Percentiles rank a stretch among this genome's conserved stretches.
These are phyloP conservation scores for Aspergillus floridensis DNA, from an alignment of 2,329 filamentous ascomycete species.

Conservation along the genomic window DNA sequence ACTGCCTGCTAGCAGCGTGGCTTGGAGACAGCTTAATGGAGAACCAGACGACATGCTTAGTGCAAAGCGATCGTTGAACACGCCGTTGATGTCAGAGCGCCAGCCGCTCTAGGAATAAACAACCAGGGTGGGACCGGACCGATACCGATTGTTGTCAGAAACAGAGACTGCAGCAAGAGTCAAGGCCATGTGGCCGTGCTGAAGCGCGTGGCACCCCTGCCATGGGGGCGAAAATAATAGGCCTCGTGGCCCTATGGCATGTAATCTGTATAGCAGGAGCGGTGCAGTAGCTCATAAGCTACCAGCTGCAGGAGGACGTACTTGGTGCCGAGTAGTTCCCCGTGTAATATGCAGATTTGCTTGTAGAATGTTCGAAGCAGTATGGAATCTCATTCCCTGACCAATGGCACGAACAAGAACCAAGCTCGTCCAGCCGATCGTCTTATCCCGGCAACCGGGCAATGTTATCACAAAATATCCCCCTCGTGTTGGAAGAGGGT, in stretches of 20 bases:
- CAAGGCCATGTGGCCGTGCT: slow-evolving; percentile 12
- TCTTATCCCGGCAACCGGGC: slow-evolving; percentile 2
- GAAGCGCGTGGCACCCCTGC: slow-evolving; percentile 11
- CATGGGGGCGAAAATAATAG: background rate
- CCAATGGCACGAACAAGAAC: background rate
- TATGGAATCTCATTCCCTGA: background rate
- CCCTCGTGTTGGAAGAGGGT: slow-evolving; percentile 1
- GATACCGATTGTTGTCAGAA: background rate
- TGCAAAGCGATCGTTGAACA: background rate
- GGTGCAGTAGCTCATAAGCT: slow-evolving; percentile 4
- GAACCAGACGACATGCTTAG: background rate
- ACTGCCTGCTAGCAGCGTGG: background rate
- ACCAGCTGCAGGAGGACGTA: slow-evolving; percentile 3
- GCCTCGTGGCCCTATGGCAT: slow-evolving; percentile 2
- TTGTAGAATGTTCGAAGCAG: slow-evolving; percentile 4
- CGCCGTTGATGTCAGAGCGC: background rate
- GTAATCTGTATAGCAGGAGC: background rate
- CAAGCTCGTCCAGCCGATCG: slow-evolving; percentile 1
- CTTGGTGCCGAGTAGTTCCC: slow-evolving; percentile 6
- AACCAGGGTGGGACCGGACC: background rate
- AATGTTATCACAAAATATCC: slow-evolving; percentile 2
- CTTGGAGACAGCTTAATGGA: background rate
- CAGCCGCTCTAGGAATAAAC: background rate
- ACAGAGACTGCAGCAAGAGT: background rate
- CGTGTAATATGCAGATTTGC: background rate